Conservation (phyloP, 768 basidiomycete species). For the Phanerochaete sordida region DNA sequence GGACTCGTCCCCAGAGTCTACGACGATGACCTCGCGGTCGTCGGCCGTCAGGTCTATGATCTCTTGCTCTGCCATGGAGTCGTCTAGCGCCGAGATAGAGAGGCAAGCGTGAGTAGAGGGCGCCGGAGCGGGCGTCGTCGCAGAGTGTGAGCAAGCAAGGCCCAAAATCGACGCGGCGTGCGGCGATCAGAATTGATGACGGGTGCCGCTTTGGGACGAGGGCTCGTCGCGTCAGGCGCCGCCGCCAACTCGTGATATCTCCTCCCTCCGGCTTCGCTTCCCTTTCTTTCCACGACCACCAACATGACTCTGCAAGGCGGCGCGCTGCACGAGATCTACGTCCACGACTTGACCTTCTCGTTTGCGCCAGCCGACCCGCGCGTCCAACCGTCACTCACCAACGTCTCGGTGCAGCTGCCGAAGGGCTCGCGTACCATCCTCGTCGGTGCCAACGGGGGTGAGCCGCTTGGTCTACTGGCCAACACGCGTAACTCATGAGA, state of each 20-base stretch:
- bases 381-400: conserved; percentile 47
- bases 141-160: not conserved
- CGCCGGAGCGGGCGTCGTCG: not conserved
- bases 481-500: not conserved
- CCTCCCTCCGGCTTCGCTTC: not conserved
- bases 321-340: conserved; percentile 28
- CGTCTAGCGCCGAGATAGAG: not conserved
- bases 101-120: not conserved
- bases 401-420: conserved; percentile 65
- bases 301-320: not conserved
- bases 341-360: conserved; percentile 51
- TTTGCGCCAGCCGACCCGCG: conserved; percentile 36
- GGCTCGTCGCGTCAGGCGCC: not conserved
- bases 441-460: conserved; percentile 93
- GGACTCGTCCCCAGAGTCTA: conserved; percentile 15
- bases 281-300: not conserved
- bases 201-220: not conserved
- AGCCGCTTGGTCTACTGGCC: conserved; percentile 18
- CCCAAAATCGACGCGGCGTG: not conserved
- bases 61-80: not conserved
- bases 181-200: not conserved
- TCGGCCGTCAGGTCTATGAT: conserved; percentile 25
- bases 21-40: conserved; percentile 15
- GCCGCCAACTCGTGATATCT: too few species aligned
- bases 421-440: conserved; percentile 81